Evolutionary conservation across 1,284 basidiomycete species (phyloP), one percentile per base, ranked within the genome.

Genomic region (Ustilago lituana): DNA sequence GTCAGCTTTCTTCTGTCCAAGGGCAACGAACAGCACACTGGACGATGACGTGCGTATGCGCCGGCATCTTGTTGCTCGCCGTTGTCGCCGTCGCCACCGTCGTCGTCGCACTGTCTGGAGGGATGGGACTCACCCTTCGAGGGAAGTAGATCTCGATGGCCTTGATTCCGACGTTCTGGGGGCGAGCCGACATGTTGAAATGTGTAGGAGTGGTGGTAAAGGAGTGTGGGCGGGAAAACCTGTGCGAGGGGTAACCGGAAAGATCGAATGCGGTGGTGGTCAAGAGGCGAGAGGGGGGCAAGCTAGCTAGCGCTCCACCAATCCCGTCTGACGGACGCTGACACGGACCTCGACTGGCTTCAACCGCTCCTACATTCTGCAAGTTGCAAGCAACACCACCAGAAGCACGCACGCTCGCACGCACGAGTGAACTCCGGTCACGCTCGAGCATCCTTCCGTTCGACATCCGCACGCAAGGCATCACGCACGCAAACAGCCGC

Each of bases 91-190:
- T 32, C 37, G 38, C 12, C 29, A 33, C 40, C 47, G 10, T 23
- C 19, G 46, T 5, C 33, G 32, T 33, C 15, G 31, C 14, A n/a
- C 15, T 17, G 43, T 29, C 24, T 8, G 20, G 19, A 19, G 17
- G 20, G 11, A 19, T 24, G 17, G 32, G n/a, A 86, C 89, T 75
- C 78, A 93, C 92, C 73, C 92, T 88, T 84, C 89, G 89, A 62
- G 93, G 93, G 85, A 96, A 94, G 86, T 95, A 95, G 85, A 93
- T 89, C 82, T 96, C 93, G 83, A 95, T 88, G 59, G 87, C 93
- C 72, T 94, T 89, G 84, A 95, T 89, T 83, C 93, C 93, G 76
- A 95, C 92, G 84, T 95, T 91, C 85, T 89, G 88, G 69, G 93
- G 92, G 78, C 92, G 91, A 35, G 58, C 43, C 51, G 73, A 59